Conservation (phyloP, 345 rosid species). For the Cochlearia excelsa region DNA sequence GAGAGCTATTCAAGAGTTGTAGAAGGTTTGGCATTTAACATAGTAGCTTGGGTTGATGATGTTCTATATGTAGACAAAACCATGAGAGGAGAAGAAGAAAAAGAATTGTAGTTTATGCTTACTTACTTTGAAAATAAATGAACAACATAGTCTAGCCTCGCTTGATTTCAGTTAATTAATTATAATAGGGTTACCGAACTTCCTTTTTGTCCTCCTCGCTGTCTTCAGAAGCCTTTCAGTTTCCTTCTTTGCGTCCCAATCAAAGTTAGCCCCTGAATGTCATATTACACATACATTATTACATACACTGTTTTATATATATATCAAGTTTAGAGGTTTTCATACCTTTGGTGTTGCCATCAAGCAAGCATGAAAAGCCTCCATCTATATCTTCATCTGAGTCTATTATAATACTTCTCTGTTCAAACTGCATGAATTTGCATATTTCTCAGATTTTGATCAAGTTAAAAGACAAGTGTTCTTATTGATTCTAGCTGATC, state of each 20-base stretch:
- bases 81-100: slow-evolving; percentile 30
- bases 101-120: neutral
- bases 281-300: neutral
- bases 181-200: slow-evolving; percentile 51
- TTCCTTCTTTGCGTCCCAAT: slow-evolving; percentile 58
- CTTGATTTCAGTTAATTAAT: slow-evolving; percentile 67
- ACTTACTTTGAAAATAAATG: slow-evolving; percentile 17
- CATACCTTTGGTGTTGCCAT: slow-evolving; percentile 57
- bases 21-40: slow-evolving; percentile 92
- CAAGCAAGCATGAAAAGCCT: slow-evolving; percentile 70
- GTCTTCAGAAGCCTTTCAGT: slow-evolving; percentile 57
- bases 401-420: slow-evolving; percentile 44
- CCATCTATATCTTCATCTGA: slow-evolving; percentile 79
- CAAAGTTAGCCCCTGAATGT: slow-evolving; percentile 31
- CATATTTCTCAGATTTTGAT: slow-evolving; percentile 6
- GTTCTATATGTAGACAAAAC: slow-evolving; percentile 66
- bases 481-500: slow-evolving; percentile 5
- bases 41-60: slow-evolving; percentile 87
- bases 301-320: slow-evolving; percentile 13
- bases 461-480: neutral
- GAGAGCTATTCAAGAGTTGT: slow-evolving; percentile 95
- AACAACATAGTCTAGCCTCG: no score
- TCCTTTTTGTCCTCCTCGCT: slow-evolving; percentile 83
- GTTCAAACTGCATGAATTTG: slow-evolving; percentile 45
- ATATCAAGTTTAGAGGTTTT: neutral